phyloP scores from a whole-genome alignment of 139 green algal genomes.

The Chlamydomonas schloesseri region DNA sequence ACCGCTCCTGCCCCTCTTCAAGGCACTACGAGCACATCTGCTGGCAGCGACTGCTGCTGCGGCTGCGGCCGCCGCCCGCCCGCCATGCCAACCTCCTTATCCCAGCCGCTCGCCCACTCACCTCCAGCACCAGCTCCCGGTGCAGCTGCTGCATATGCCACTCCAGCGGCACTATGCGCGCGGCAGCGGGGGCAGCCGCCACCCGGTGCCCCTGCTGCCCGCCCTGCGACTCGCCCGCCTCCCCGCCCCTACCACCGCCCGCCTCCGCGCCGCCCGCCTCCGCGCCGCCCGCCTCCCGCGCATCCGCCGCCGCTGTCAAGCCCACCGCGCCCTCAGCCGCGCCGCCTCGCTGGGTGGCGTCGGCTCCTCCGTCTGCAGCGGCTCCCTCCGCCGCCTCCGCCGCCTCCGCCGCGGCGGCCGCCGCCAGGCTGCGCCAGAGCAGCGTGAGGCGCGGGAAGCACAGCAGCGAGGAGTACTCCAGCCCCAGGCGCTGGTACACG shows the following conservation, averaged over 20 bases:
- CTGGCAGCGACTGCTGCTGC: too few relatives aligned
- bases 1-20: too few relatives aligned
- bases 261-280: not conserved
- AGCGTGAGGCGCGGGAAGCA: constrained; percentile 33
- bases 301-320: not conserved
- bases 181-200: not conserved
- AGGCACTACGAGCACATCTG: too few relatives aligned
- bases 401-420: not conserved
- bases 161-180: constrained; percentile 9
- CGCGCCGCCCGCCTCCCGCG: not conserved
- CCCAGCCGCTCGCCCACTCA: too few relatives aligned
- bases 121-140: constrained; percentile 38
- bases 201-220: not conserved
- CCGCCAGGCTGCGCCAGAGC: not conserved
- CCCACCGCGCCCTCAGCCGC: too few relatives aligned
- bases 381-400: not conserved
- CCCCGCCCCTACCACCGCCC: not conserved
- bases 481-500: constrained; percentile 31
- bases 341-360: too few relatives aligned
- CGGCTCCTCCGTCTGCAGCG: not conserved
- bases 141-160: constrained; percentile 42
- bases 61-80: too few relatives aligned
- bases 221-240: not conserved
- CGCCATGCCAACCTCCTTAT: too few relatives aligned
- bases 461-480: constrained; percentile 17